Evolutionary conservation across 192 early-diverging fungal genomes (phyloP), one percentile per base, ranked within the genome.

Genomic region (Borealophlyctis nickersoniae): DNA sequence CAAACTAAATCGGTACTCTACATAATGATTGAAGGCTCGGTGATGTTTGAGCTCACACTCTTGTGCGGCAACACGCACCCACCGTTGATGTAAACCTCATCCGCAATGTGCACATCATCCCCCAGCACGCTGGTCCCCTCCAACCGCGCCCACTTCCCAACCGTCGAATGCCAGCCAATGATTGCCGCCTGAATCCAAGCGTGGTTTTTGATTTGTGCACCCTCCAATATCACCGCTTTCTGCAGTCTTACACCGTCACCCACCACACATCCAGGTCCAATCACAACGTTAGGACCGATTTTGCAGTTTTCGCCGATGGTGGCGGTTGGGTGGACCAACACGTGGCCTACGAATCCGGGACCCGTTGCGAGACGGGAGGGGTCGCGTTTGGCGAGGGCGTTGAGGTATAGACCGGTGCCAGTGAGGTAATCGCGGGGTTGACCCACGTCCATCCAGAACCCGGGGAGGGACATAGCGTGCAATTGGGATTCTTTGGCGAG

Each of bases 371-470:
- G 78, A 49, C 78, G 67, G 39, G 87, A 80, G 36, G 94, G 93
- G 45, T 78, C 76, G 66, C 80, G 81, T 80, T 94, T 89, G 69
- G 85, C 71, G 60, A 99, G 60, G 62, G 91, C 89, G 24, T 84
- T 73, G 53, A 99, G 86, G 75, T 97, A 98, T 54, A 99, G 81
- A 57, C 91, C 92, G 26, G 92, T 93, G 27, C 97, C 97, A 2
- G 88, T 93, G 70, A 99, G 81, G 74, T 89, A 99, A 75, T 99
- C 97, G 76, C 95, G 96, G 56, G 97, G 97, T 75, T 99, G 97
- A 35, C 97, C 97, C 60, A 99, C 95, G 73, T 99, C 97, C 88
- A 94, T 94, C 97, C 97, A 99, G 86, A 91, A 98, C 64, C 94
- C 94, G 45, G 92, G 89, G 52, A 99, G 84, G 32, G 92, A 91